Evolutionary conservation across 768 basidiomycete genomes (phyloP).

Genomic region (Lactifluus volemus): DNA sequence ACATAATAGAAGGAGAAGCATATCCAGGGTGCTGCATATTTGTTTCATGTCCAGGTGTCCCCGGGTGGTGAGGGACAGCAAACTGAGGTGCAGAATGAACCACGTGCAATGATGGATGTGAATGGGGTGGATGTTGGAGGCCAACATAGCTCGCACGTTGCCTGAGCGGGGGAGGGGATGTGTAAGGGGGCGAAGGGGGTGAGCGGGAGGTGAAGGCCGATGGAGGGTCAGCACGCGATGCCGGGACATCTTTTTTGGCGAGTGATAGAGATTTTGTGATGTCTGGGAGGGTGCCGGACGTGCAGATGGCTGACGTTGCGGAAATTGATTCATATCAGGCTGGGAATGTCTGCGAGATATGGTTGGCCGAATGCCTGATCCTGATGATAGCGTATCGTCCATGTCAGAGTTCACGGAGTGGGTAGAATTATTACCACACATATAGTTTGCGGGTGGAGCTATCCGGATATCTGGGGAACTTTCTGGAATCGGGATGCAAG

Average conservation of each 20-base stretch:
- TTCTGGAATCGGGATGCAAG: slow-evolving; percentile 13
- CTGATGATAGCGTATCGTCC: background rate
- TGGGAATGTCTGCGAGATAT: background rate
- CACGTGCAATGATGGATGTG: background rate
- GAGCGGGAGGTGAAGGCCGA: slow-evolving; percentile 5
- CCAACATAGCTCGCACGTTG: slow-evolving; percentile 4
- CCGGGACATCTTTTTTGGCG: background rate
- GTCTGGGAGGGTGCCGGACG: slow-evolving; percentile 11
- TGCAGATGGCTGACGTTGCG: background rate
- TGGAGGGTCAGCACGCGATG: background rate
- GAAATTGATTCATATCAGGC: background rate
- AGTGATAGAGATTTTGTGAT: background rate
- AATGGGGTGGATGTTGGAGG: background rate
- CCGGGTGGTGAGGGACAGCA: slow-evolving; percentile 2
- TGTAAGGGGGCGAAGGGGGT: slow-evolving; percentile 8
- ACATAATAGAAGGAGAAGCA: slow-evolving; percentile 23
- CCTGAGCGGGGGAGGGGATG: slow-evolving; percentile 17
- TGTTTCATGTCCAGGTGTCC: slow-evolving; percentile 1
- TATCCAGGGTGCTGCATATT: slow-evolving; percentile 17
- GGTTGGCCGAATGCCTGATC: background rate
- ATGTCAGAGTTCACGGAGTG: background rate
- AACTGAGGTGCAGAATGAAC: slow-evolving; percentile 6
- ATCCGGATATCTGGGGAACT: background rate
- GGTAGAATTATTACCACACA: background rate
- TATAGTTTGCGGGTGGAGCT: background rate